Conservation (phyloP, 768 basidiomycete genomes). For the Lactifluus subvellereus region DNA sequence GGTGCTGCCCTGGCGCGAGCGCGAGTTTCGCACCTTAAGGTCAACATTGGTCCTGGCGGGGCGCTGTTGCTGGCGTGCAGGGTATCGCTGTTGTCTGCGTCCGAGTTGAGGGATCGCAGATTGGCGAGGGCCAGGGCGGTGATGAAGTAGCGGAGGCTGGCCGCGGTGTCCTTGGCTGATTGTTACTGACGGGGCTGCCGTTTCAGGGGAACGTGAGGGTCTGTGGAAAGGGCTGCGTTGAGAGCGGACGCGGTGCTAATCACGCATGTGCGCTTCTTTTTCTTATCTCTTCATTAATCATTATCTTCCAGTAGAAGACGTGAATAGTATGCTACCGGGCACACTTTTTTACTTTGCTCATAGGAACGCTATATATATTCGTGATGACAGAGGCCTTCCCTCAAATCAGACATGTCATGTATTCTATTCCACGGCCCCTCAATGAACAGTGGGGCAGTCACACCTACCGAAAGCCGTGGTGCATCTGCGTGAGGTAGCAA, state of each 20-base stretch:
- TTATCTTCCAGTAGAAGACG: no score
- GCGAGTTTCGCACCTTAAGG: slow-evolving; percentile 80
- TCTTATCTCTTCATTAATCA: no score
- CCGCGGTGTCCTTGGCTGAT: not conserved
- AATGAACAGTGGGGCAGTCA: no score
- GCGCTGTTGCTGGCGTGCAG: slow-evolving; percentile 21
- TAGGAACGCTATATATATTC: no score
- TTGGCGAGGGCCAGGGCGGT: not conserved
- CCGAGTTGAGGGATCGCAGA: slow-evolving; percentile 14
- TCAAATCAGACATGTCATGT: no score
- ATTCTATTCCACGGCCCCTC: no score
- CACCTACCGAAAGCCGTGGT: no score
- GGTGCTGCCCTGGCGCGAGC: slow-evolving; percentile 72
- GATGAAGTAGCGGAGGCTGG: not conserved
- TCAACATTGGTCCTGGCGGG: slow-evolving; percentile 28
- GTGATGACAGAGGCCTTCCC: no score
- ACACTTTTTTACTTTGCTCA: no score
- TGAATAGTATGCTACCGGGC: no score
- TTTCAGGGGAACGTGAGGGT: slow-evolving; percentile 19
- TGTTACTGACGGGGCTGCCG: slow-evolving; percentile 19
- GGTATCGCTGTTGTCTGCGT: slow-evolving; percentile 19
- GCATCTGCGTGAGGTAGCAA: no score
- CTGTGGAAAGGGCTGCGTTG: not conserved
- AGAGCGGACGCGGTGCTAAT: not conserved
- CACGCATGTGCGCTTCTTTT: no score